Conservation (phyloP, 495 filamentous ascomycete species). For the Lophiotrema nucula region DNA sequence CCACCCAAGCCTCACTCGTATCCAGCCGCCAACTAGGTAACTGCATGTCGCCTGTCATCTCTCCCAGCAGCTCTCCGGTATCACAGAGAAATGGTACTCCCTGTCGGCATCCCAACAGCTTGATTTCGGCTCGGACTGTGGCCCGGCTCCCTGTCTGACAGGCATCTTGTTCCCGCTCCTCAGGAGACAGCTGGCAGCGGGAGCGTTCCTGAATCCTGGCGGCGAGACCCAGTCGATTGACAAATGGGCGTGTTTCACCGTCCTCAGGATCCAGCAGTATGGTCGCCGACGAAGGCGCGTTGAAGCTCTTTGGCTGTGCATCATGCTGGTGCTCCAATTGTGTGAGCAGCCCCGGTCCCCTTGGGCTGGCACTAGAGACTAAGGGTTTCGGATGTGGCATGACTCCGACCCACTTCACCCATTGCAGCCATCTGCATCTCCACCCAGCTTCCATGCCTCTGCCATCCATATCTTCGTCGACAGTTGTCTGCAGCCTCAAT, state of each 20-base stretch:
- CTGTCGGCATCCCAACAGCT: not conserved
- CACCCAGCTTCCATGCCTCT: not conserved
- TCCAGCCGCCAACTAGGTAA: too few relatives aligned
- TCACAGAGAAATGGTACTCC: not conserved
- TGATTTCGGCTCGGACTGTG: not conserved
- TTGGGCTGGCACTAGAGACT: not conserved
- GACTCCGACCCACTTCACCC: not conserved
- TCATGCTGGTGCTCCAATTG: not conserved
- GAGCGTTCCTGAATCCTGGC: conserved; percentile 26
- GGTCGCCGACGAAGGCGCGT: conserved; percentile 6
- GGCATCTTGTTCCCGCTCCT: not conserved
- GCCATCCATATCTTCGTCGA: not conserved
- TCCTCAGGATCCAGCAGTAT: conserved; percentile 11
- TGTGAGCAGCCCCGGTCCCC: not conserved
- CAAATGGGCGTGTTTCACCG: conserved; percentile 16
- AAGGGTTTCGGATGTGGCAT: not conserved
- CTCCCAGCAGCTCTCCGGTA: not conserved
- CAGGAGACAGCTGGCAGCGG: conserved; percentile 15
- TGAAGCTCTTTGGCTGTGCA: not conserved
- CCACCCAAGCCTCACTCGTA: too few relatives aligned
- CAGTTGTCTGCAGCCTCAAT: not conserved
- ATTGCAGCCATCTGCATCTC: conserved; percentile 14
- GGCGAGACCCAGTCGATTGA: conserved; percentile 19
- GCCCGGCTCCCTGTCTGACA: not conserved
- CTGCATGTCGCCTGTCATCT: conserved; percentile 8